Conservation (phyloP, 331 rosid genomes). For the Quercus phellos region DNA sequence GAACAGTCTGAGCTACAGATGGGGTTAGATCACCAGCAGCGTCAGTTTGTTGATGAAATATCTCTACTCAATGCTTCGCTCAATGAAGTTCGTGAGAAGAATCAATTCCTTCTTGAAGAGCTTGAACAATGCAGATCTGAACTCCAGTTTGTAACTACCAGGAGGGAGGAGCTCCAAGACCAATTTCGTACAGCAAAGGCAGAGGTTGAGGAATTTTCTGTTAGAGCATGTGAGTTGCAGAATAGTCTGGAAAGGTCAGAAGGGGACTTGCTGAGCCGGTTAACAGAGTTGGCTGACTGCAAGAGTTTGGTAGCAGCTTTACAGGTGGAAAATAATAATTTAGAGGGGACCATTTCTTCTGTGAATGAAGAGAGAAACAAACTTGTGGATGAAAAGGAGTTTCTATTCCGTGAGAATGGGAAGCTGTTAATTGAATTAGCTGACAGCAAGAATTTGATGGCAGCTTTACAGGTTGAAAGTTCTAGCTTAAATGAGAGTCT, state of each 20-base stretch:
- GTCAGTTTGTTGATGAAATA: conserved; percentile 43
- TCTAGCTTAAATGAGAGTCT: conserved; percentile 42
- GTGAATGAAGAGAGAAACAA: conserved; percentile 44
- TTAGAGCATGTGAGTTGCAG: conserved; percentile 54
- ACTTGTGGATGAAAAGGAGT: conserved; percentile 51
- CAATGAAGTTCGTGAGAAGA: conserved; percentile 47
- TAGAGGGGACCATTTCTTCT: conserved; percentile 42
- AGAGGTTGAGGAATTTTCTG: conserved; percentile 57
- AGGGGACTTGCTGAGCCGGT: conserved; percentile 44
- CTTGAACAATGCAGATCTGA: conserved; percentile 54
- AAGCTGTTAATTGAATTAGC: conserved; percentile 51
- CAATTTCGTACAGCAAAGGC: conserved; percentile 38
- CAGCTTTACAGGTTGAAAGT: conserved; percentile 52
- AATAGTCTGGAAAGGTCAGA: conserved; percentile 47
- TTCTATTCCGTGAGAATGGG: conserved; percentile 45
- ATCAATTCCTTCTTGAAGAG: conserved; percentile 59
- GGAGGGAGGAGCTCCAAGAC: conserved; percentile 49
- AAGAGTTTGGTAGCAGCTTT: conserved; percentile 51
- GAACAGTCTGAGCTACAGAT: conserved; percentile 55
- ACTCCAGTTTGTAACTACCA: conserved; percentile 44
- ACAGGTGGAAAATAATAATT: conserved; percentile 55
- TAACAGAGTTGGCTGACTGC: conserved; percentile 63
- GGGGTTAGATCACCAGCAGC: conserved; percentile 46
- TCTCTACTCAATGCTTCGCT: conserved; percentile 48
- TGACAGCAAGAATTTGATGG: conserved; percentile 34